Conservation (phyloP, 2,329 filamentous ascomycete genomes). For the Karstenula rhodostoma region DNA sequence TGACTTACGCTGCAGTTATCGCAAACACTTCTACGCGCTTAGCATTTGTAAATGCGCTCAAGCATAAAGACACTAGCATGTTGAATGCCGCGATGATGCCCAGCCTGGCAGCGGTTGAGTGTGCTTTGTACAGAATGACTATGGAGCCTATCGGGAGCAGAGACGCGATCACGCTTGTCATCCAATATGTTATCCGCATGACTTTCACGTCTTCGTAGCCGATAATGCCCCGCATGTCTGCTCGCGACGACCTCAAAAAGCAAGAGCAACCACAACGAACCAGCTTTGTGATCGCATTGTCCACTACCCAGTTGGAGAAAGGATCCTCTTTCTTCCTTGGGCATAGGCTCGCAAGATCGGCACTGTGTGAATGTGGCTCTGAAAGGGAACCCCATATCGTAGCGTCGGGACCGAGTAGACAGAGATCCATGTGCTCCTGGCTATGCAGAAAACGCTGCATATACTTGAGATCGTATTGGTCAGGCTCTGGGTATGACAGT, state of each 20-base stretch:
- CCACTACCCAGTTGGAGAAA: slow-evolving; percentile 17
- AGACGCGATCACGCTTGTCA: slow-evolving; percentile 15
- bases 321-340: slow-evolving; percentile 18
- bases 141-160: slow-evolving; percentile 14
- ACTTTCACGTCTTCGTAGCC: neutral
- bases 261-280: slow-evolving; percentile 3
- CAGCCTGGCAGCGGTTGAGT: slow-evolving; percentile 8
- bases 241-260: neutral
- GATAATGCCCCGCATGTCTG: neutral
- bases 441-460: slow-evolving; percentile 21
- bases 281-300: neutral
- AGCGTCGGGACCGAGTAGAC: slow-evolving; percentile 15
- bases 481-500: slow-evolving; percentile 13
- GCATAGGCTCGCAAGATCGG: slow-evolving; percentile 15
- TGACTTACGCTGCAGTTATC: slow-evolving; percentile 23
- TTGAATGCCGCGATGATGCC: slow-evolving; percentile 23
- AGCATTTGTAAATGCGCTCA: slow-evolving; percentile 20
- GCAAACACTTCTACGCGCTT: slow-evolving; percentile 23
- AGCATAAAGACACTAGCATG: slow-evolving; percentile 18
- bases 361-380: slow-evolving; percentile 2
- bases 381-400: slow-evolving; percentile 16
- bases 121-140: neutral
- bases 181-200: slow-evolving; percentile 12
- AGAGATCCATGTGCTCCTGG: slow-evolving; percentile 10
- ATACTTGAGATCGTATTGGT: slow-evolving; percentile 16